phyloP scores from a whole-genome alignment of 2,329 filamentous ascomycete species.

The Dactylellina sp. region DNA sequence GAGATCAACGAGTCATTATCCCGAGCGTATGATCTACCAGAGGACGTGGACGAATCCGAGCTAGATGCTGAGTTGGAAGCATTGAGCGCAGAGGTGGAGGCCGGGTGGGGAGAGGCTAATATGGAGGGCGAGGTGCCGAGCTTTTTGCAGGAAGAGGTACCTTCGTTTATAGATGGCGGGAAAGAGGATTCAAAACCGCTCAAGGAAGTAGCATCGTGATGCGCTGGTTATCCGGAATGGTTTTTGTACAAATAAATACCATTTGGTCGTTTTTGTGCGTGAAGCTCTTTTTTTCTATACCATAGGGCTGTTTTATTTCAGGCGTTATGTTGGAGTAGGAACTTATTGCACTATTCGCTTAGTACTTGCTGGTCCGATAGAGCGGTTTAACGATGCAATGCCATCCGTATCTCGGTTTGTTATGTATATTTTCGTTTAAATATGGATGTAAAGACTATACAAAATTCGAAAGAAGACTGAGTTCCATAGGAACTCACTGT shows the following conservation, averaged over 20 bases:
- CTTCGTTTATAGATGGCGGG: slow-evolving; percentile 92
- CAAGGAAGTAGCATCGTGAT: slow-evolving; percentile 75
- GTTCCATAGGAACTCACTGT: slow-evolving; percentile 5
- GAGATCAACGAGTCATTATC: slow-evolving; percentile 97
- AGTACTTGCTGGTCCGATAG: background rate
- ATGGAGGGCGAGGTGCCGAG: slow-evolving; percentile 74
- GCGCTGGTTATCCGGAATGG: background rate
- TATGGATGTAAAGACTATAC: slow-evolving; percentile 33
- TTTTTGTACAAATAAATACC: slow-evolving; percentile 16
- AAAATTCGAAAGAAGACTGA: slow-evolving; percentile 32
- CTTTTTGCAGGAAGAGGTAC: slow-evolving; percentile 88
- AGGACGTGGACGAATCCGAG: slow-evolving; percentile 96
- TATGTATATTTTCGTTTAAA: slow-evolving; percentile 19
- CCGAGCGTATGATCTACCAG: slow-evolving; percentile 90
- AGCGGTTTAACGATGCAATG: too few relatives aligned
- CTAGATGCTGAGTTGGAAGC: slow-evolving; percentile 96
- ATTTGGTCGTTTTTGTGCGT: background rate
- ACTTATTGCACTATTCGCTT: background rate
- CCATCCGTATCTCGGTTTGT: slow-evolving; percentile 9
- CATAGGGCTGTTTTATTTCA: too few relatives aligned
- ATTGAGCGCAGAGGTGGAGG: slow-evolving; percentile 90
- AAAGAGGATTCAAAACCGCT: slow-evolving; percentile 79
- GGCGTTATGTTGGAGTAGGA: slow-evolving; percentile 40
- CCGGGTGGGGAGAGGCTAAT: slow-evolving; percentile 75
- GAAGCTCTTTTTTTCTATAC: too few relatives aligned